These are phyloP conservation scores for Cutaneotrichosporon mucoides DNA, from an alignment of 1,284 basidiomycete genomes.

Conservation along the genomic window DNA sequence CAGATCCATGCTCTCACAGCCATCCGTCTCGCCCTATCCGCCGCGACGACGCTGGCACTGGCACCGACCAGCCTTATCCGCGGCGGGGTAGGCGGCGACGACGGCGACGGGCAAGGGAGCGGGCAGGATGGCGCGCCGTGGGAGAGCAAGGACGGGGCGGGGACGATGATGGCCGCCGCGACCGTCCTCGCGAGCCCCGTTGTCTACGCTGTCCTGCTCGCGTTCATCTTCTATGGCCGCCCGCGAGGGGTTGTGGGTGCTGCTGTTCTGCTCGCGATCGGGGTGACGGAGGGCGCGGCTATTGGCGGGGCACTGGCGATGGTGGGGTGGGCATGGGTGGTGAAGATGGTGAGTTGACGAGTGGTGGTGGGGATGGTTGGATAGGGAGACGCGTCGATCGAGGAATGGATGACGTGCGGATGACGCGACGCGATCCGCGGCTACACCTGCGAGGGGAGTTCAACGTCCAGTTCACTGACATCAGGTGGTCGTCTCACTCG, in stretches of 20 bases:
- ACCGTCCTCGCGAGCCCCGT: neutral
- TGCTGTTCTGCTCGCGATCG: neutral
- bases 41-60: too few relatives aligned
- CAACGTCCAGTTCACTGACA: too few relatives aligned
- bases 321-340: neutral
- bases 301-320: neutral
- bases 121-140: neutral
- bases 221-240: neutral
- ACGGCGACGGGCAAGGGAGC: too few relatives aligned
- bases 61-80: too few relatives aligned
- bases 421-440: too few relatives aligned
- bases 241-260: neutral
- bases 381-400: too few relatives aligned
- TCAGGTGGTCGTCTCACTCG: neutral
- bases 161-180: neutral
- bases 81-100: too few relatives aligned
- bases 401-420: too few relatives aligned
- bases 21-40: too few relatives aligned
- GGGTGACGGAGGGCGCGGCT: neutral
- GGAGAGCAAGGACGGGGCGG: neutral
- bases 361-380: too few relatives aligned
- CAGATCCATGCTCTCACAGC: too few relatives aligned
- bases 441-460: too few relatives aligned
- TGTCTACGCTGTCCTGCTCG: neutral
- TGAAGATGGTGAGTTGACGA: neutral